Evolutionary conservation across 2,329 filamentous ascomycete species (phyloP).

Genomic region (Erysiphe pisi): DNA sequence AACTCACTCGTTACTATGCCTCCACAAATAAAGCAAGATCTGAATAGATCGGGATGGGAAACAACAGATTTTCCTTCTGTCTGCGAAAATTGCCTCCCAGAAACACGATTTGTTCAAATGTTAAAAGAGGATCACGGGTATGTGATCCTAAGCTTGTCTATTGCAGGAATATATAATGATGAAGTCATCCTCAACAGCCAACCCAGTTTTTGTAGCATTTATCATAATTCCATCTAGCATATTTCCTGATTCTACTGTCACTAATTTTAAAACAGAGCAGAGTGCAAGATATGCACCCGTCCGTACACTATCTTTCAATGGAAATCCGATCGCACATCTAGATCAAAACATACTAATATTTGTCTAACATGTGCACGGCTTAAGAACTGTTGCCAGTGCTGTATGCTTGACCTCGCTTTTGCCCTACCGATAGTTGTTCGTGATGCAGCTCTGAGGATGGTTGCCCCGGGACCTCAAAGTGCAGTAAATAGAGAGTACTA

Average conservation of each 20-base stretch:
- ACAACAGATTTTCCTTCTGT: slow-evolving; percentile 81
- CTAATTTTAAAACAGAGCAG: slow-evolving; percentile 28
- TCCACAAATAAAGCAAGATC: slow-evolving; percentile 88
- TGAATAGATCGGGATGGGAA: slow-evolving; percentile 94
- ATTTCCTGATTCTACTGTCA: neutral
- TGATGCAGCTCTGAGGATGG: slow-evolving; percentile 95
- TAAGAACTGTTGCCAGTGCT: slow-evolving; percentile 98
- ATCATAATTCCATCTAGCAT: neutral
- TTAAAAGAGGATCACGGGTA: slow-evolving; percentile 84
- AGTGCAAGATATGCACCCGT: slow-evolving; percentile 66
- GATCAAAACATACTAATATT: slow-evolving; percentile 88
- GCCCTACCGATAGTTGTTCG: slow-evolving; percentile 88
- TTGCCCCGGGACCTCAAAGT: slow-evolving; percentile 82
- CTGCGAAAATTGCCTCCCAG: slow-evolving; percentile 83
- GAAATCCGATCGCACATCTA: slow-evolving; percentile 82
- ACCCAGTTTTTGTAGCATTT: neutral
- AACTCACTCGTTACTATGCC: slow-evolving; percentile 47
- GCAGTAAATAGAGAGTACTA: slow-evolving; percentile 96
- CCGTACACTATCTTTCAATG: slow-evolving; percentile 94
- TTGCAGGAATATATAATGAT: neutral
- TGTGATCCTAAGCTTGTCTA: neutral
- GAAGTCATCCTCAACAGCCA: no score
- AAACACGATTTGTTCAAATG: slow-evolving; percentile 98
- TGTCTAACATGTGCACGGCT: slow-evolving; percentile 92
- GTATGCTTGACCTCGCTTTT: slow-evolving; percentile 96